Conservation (phyloP, 192 early-diverging fungal species). For the Backusella parvicylindrica region DNA sequence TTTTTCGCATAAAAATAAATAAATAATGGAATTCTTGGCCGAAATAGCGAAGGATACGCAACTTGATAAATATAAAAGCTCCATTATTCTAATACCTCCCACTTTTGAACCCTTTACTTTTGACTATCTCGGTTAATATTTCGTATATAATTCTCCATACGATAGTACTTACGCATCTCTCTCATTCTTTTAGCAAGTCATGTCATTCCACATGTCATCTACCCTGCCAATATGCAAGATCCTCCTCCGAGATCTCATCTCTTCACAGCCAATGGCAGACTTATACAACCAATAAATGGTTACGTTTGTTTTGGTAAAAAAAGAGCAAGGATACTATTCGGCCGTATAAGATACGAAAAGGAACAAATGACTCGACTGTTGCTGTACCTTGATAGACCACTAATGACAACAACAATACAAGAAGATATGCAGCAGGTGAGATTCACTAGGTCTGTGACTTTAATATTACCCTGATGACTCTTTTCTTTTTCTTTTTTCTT, state of each 20-base stretch:
- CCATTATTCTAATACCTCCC: slow-evolving; percentile 4
- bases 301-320: not conserved
- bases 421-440: not conserved
- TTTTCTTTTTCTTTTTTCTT: not conserved
- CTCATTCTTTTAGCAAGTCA: not conserved
- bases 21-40: not conserved
- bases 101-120: not conserved
- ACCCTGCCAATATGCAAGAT: not conserved
- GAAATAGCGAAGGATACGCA: not conserved
- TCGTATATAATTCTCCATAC: not conserved
- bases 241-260: not conserved
- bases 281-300: not conserved
- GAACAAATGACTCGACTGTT: not conserved
- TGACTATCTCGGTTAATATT: slow-evolving; percentile 7
- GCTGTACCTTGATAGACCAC: not conserved
- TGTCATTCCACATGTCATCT: slow-evolving; percentile 8
- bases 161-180: not conserved
- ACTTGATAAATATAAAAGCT: not conserved
- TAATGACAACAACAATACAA: not conserved
- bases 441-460: slow-evolving; percentile 1
- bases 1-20: not conserved
- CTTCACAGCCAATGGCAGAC: not conserved
- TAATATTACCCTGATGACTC: not conserved
- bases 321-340: not conserved
- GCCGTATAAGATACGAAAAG: not conserved